Evolutionary conservation across 2,329 filamentous ascomycete species (phyloP).

Genomic region (Zopfia rhizophila): DNA sequence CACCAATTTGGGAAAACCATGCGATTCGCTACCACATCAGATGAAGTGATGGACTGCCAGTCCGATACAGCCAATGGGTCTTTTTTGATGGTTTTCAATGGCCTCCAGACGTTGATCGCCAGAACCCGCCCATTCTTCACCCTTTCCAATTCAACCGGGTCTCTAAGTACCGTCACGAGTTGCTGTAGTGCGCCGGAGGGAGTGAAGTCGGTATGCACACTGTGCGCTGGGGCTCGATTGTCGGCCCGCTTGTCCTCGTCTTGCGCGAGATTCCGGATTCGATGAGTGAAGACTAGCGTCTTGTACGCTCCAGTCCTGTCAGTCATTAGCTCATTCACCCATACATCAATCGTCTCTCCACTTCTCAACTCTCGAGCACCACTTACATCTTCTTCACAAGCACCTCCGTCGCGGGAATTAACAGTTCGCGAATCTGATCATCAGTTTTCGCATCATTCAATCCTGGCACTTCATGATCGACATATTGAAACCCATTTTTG

Average conservation of each 20-base stretch:
- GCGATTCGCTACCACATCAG: not conserved
- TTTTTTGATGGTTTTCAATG: conserved; percentile 16
- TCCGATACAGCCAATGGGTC: conserved; percentile 21
- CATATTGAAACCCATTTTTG: conserved; percentile 12
- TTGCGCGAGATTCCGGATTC: conserved; percentile 26
- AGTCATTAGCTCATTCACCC: not conserved
- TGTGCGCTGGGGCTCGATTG: conserved; percentile 11
- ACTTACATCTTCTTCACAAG: conserved; percentile 11
- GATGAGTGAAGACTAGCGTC: conserved; percentile 65
- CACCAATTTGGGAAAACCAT: conserved; percentile 7
- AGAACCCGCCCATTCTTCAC: conserved; percentile 1
- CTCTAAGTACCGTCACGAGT: conserved; percentile 1
- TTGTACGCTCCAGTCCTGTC: conserved; percentile 61
- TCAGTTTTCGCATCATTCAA: conserved; percentile 1
- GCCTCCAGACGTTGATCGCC: conserved; percentile 25
- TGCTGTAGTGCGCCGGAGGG: conserved; percentile 7
- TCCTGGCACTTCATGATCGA: conserved; percentile 3
- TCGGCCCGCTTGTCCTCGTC: conserved; percentile 10
- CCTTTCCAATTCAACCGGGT: not conserved
- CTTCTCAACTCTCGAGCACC: too few species aligned
- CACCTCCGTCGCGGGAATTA: conserved; percentile 10
- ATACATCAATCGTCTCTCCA: too few species aligned
- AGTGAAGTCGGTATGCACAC: conserved; percentile 13
- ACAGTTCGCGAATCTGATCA: conserved; percentile 6
- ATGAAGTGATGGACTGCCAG: conserved; percentile 1